Base-by-base conservation (phyloP, 2,329 filamentous ascomycete genomes). In the Tolypocladium amazonense region DNA sequence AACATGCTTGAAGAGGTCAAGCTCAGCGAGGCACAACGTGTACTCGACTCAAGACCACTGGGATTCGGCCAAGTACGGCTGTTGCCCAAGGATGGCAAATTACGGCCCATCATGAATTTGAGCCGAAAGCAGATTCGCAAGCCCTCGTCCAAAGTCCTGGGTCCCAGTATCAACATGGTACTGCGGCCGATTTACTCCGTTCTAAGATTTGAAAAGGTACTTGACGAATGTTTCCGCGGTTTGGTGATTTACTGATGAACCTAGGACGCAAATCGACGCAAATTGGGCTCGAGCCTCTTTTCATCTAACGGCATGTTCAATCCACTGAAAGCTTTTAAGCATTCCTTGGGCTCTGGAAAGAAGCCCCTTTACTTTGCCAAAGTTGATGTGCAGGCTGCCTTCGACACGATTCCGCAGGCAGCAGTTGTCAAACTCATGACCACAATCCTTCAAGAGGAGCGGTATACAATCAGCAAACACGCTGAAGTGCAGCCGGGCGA, bases 361-460 rank as follows among this genome's bases (percentile, higher is more conserved):
- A 67, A 69, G 11, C 45, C 73, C 5, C 74, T 97, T 1, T 97
- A 89, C 73, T 96, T 97, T 73, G 92, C 87, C 62, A 99, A 99
- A 71, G 79, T 96, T 15, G 94, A 99, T 69, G 92, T 99, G 25
- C 84, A 90, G 70, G 86, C 90, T 2, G 96, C 93, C 66, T 99
- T 97, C 70, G 94, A 99, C 72, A 96, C 89, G 0, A 97, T 99
- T 53, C 94, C 94, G 0, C 94, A 97, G 70, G 74, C 81, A 33
- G 83, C 85, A 1, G 77, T 97, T 23, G 69, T 97, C 39, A 71
- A 78, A 30, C 77, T 97, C 33, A 81, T 95, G 63, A 72, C 64
- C 60, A 86, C 69, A 58, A 84, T 82, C 64, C 83, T 72, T 63
- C 76, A 75, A 15, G 76, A 88, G 60, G 73, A 79, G 3, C 75